Percentiles rank a stretch among this genome's conserved stretches.
These are phyloP conservation scores for Spathaspora girioi DNA, from an alignment of 805 yeast genomes.

Conservation along the genomic window DNA sequence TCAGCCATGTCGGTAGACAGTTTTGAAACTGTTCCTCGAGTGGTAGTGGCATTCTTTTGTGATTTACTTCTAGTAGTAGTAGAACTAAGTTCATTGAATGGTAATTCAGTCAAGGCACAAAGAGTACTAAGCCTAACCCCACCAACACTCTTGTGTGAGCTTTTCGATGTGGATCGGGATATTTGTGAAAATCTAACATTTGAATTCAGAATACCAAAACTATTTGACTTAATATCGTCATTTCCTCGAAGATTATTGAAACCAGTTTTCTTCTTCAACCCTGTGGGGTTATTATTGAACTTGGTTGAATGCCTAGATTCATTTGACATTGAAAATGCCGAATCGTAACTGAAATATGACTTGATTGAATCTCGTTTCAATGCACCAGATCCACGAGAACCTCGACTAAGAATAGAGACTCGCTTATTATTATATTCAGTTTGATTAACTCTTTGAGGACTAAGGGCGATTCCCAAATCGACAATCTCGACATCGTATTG, in stretches of 20 bases:
- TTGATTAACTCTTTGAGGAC: conserved; percentile 30
- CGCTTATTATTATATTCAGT: conserved; percentile 11
- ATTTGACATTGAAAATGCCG: conserved; percentile 42
- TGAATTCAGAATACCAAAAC: conserved; percentile 7
- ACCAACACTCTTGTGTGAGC: conserved; percentile 21
- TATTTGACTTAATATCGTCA: conserved; percentile 11
- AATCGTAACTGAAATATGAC: conserved; percentile 61
- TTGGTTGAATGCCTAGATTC: conserved; percentile 11
- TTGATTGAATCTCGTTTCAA: conserved; percentile 37
- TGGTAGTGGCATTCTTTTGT: not conserved
- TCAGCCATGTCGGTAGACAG: conserved; percentile 26
- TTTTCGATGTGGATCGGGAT: conserved; percentile 20
- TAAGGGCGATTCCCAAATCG: conserved; percentile 39
- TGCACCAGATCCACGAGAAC: conserved; percentile 28
- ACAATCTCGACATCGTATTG: conserved; percentile 38
- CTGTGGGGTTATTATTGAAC: conserved; percentile 10
- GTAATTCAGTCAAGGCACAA: conserved; percentile 38
- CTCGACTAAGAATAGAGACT: conserved; percentile 20
- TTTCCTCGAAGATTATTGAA: conserved; percentile 42
- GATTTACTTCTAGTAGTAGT: not conserved
- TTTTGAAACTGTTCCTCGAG: conserved; percentile 8
- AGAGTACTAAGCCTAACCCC: conserved; percentile 35
- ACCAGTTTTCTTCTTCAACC: conserved; percentile 48
- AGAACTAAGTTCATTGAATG: conserved; percentile 20
- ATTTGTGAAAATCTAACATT: conserved; percentile 9